Base-by-base conservation (phyloP, 31 red algal species). In the Bonnemaisonia californica region DNA sequence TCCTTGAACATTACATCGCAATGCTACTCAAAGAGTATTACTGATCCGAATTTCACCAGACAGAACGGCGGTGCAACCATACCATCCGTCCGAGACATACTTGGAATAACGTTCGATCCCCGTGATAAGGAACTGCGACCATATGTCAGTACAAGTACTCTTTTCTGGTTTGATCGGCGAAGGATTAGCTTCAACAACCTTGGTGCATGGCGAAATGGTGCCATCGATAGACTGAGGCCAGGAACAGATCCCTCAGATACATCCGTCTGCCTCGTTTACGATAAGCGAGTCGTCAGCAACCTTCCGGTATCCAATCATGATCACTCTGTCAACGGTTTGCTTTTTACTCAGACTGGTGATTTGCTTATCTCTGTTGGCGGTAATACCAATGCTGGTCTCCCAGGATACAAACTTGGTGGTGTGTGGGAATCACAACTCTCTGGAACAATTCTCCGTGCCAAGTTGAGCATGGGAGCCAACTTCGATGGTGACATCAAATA, bases 401-500 rank as follows among this genome's bases (percentile, higher is more conserved):
- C 80, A 18, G 57, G 64, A 35, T 65, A 70, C 51, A 83, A 60
- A 56, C 21, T 71, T 8, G 91, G 91, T 24, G 61, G 74, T 24
- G 63, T 75, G 30, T 83, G 77, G 74, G 91, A 94, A 41, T 74
- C 83, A 7, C 71, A 71, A 0, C 59, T 94, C 45, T 88, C 91
- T 11, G 83, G 76, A 35, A 77, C 91, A 34, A 57, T 94, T 26
- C 62, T 94, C 24, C 75, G 75, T 24, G 77, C 77, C 4, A 45
- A 72, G 0, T 47, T 83, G 21, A 81, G 76, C 60, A 54, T 62
- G 30, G 71, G 71, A 34, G 70, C 62, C 16, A 41, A 32, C 18
- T 91, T 88, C 66, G 62, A 94, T 71, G 91, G 91, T 16, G 54
- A 71, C 21, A 62, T 94, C n/a, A 61, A 75, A 63, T 94, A 94